Evolutionary conservation across 345 rosid genomes (phyloP).

Genomic region (Hypericum perforatum): DNA sequence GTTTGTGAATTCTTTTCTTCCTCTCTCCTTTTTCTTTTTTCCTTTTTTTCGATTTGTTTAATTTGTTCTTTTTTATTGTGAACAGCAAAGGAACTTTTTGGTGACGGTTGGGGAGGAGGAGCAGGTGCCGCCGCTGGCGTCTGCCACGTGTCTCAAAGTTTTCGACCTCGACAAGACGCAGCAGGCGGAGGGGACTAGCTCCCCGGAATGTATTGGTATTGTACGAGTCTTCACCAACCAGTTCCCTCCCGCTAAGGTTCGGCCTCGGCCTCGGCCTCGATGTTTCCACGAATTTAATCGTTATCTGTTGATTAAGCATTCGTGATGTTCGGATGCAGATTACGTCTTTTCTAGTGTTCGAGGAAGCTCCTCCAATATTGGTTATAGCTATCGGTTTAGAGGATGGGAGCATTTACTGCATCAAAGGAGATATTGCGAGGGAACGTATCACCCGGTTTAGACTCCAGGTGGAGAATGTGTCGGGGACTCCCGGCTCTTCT

Average conservation of each 20-base stretch:
- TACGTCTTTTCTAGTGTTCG: constrained; percentile 79
- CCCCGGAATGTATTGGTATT: constrained; percentile 84
- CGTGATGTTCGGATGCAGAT: constrained; percentile 38
- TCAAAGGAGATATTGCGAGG: constrained; percentile 93
- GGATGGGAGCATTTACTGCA: constrained; percentile 75
- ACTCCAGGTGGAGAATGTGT: constrained; percentile 58
- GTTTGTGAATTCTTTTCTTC: too few relatives aligned
- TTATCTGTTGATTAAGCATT: too few relatives aligned
- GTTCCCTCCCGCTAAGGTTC: constrained; percentile 88
- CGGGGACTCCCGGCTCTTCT: constrained; percentile 24
- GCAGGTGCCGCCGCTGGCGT: constrained; percentile 63
- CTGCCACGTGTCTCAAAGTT: constrained; percentile 80
- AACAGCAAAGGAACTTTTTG: constrained; percentile 86
- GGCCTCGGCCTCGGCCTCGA: background rate
- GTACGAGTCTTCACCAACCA: constrained; percentile 84
- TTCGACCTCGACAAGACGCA: constrained; percentile 87
- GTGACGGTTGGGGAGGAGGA: constrained; percentile 90
- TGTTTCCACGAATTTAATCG: background rate
- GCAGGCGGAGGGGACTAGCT: constrained; percentile 63
- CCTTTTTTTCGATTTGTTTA: background rate
- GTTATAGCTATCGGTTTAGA: constrained; percentile 87
- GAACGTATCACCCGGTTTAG: constrained; percentile 84
- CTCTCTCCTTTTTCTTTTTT: background rate
- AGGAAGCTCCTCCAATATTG: constrained; percentile 91
- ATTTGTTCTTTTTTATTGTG: background rate